Percentiles rank a stretch among this genome's conserved stretches.
Conservation (phyloP, 768 basidiomycete species). For the Boletales sp. region DNA sequence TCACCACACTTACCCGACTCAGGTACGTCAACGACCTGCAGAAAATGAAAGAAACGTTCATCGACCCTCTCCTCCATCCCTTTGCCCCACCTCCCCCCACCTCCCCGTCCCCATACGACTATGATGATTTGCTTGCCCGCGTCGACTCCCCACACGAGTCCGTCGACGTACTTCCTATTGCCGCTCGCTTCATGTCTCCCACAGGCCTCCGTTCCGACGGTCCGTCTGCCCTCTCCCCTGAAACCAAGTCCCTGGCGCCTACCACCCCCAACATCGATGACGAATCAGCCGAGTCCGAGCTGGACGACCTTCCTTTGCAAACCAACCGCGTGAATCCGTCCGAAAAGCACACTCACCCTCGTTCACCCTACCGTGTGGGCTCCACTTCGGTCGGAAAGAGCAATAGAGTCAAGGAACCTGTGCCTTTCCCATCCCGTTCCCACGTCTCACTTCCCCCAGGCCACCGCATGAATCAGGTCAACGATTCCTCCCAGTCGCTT, state of each 20-base stretch:
- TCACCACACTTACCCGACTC: slow-evolving; percentile 13
- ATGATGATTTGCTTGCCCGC: slow-evolving; percentile 54
- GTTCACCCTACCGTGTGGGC: slow-evolving; percentile 68
- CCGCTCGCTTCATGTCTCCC: slow-evolving; percentile 87
- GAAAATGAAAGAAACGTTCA: slow-evolving; percentile 92
- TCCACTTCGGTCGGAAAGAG: slow-evolving; percentile 39
- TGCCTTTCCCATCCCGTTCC: slow-evolving; percentile 78
- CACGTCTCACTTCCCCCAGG: slow-evolving; percentile 74
- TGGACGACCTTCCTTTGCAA: slow-evolving; percentile 47
- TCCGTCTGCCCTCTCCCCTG: slow-evolving; percentile 35
- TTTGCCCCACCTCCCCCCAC: slow-evolving; percentile 42
- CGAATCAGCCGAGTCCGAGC: slow-evolving; percentile 72
- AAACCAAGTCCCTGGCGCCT: slow-evolving; percentile 46
- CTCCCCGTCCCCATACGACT: slow-evolving; percentile 58
- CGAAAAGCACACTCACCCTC: slow-evolving; percentile 64
- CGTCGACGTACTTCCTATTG: slow-evolving; percentile 76
- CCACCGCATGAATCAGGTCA: slow-evolving; percentile 45
- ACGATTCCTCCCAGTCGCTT: slow-evolving; percentile 70
- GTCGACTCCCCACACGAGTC: slow-evolving; percentile 69
- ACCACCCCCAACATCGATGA: slow-evolving; percentile 63
- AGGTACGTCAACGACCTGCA: slow-evolving; percentile 91
- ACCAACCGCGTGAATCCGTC: slow-evolving; percentile 21
- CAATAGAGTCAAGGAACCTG: slow-evolving; percentile 41
- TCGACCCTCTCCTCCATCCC: slow-evolving; percentile 85
- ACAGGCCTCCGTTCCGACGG: slow-evolving; percentile 45